Base-by-base conservation (phyloP, 352 stramenopile genomes). In the Phytopythium litorale region DNA sequence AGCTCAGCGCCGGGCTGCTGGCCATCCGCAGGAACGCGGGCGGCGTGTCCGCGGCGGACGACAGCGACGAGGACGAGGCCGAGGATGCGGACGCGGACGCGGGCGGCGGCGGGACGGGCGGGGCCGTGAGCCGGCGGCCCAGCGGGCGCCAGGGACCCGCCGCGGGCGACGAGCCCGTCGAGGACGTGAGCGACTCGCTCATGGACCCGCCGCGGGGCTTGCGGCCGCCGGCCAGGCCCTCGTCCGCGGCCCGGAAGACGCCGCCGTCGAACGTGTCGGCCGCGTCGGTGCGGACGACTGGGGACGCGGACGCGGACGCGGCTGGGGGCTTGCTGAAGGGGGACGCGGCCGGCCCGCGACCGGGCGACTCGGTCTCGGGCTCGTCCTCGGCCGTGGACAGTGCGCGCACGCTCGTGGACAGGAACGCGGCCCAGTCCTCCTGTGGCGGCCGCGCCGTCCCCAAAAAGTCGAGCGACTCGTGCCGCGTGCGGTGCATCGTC, bases 341-440 rank as follows among this genome's bases (percentile, higher is more conserved):
- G 19, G 63, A 56, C 45, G 59, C 63, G 13, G 30, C 18, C 28
- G 42, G 62, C 15, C 23, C 58, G 21, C 63, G 60, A 6, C 45
- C 50, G 8, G 70, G 68, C 18, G 73, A 72, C 13, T 58, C 55
- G 13, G 6, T 23, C 30, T 55, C 56, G 32, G 53, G 25, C 28
- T 79, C 70, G 15, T 71, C 42, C 38, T 81, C 76, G 8, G 57
- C 42, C 12, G 76, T 86, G 48, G 72, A 72, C 23, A 88, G 64
- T 58, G 77, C 79, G 64, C 70, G 73, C 75, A 88, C 81, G 66
- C 79, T 85, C n/a, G 75, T 77, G 16, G 79, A 86, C 49, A 88
- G 64, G 58, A 87, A 87, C 53, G 81, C 68, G 16, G 77, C 73
- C 79, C 79, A 88, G 55, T 88, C 76, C 25, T 87, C 79, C 9